Evolutionary conservation across 2,329 filamentous ascomycete species (phyloP).

Genomic region (Cercospora beticola): DNA sequence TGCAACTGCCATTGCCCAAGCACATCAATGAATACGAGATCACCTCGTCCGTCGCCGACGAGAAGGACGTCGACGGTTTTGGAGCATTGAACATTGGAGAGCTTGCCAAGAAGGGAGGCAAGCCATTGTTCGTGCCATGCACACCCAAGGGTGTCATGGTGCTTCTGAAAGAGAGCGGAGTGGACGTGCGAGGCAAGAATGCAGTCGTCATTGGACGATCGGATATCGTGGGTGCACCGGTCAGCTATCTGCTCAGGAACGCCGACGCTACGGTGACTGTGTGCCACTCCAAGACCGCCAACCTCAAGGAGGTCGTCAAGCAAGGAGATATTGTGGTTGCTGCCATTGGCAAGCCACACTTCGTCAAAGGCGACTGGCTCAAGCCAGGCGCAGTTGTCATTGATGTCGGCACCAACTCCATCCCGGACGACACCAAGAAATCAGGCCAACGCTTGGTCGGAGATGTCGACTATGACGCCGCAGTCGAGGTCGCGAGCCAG

Average conservation of each 20-base stretch:
- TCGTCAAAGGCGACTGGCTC: slow-evolving; percentile 92
- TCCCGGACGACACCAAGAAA: slow-evolving; percentile 85
- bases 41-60: slow-evolving; percentile 84
- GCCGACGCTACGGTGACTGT: slow-evolving; percentile 95
- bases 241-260: slow-evolving; percentile 92
- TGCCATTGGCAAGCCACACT: slow-evolving; percentile 82
- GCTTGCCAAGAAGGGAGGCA: slow-evolving; percentile 89
- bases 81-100: slow-evolving; percentile 93
- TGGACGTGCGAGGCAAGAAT: slow-evolving; percentile 83
- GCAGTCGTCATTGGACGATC: slow-evolving; percentile 92
- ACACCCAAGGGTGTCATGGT: slow-evolving; percentile 98
- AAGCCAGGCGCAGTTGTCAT: slow-evolving; percentile 95
- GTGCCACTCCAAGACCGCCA: slow-evolving; percentile 84
- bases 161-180: slow-evolving; percentile 76
- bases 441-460: slow-evolving; percentile 89
- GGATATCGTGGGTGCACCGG: slow-evolving; percentile 95
- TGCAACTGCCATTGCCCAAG: slow-evolving; percentile 86
- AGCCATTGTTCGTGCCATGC: slow-evolving; percentile 87
- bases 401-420: slow-evolving; percentile 96
- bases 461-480: slow-evolving; percentile 89
- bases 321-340: slow-evolving; percentile 86
- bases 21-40: slow-evolving; percentile 87
- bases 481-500: slow-evolving; percentile 78
- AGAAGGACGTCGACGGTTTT: slow-evolving; percentile 98
- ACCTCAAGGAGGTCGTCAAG: slow-evolving; percentile 72